phyloP scores from a whole-genome alignment of 2,329 filamentous ascomycete genomes.

The Fusarium solani-melongenae region DNA sequence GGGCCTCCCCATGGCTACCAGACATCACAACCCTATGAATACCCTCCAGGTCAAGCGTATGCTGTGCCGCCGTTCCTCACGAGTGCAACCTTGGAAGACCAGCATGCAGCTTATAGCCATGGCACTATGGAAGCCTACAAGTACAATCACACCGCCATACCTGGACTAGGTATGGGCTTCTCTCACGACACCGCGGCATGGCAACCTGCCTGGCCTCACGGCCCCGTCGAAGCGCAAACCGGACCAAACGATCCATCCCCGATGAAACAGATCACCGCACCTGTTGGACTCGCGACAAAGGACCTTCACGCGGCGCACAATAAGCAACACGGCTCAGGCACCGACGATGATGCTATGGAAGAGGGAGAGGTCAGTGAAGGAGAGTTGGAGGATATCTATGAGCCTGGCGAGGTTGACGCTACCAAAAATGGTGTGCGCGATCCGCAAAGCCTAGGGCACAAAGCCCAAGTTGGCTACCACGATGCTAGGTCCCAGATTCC shows the following conservation, averaged over 20 bases:
- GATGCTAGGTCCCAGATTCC: background rate
- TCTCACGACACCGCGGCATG: slow-evolving; percentile 25
- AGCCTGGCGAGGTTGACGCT: slow-evolving; percentile 48
- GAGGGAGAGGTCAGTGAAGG: slow-evolving; percentile 83
- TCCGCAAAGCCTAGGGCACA: background rate
- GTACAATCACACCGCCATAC: slow-evolving; percentile 47
- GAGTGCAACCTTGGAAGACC: slow-evolving; percentile 10
- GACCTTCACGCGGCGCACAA: background rate
- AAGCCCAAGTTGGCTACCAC: background rate
- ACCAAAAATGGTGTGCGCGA: background rate
- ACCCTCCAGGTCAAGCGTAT: slow-evolving; percentile 27
- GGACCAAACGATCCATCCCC: background rate
- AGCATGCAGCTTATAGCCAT: slow-evolving; percentile 10
- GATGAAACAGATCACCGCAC: background rate
- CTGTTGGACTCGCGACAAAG: background rate
- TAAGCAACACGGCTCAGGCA: background rate
- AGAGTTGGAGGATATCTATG: slow-evolving; percentile 69
- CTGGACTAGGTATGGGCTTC: slow-evolving; percentile 48
- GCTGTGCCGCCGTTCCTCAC: slow-evolving; percentile 10
- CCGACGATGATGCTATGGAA: slow-evolving; percentile 56
- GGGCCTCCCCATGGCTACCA: slow-evolving; percentile 38
- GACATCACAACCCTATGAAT: slow-evolving; percentile 33
- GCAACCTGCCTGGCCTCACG: slow-evolving; percentile 29
- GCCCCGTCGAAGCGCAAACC: slow-evolving; percentile 1
- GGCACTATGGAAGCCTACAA: slow-evolving; percentile 33